Evolutionary conservation across 345 rosid genomes (phyloP).

Genomic region (Hibiscus syriacus): DNA sequence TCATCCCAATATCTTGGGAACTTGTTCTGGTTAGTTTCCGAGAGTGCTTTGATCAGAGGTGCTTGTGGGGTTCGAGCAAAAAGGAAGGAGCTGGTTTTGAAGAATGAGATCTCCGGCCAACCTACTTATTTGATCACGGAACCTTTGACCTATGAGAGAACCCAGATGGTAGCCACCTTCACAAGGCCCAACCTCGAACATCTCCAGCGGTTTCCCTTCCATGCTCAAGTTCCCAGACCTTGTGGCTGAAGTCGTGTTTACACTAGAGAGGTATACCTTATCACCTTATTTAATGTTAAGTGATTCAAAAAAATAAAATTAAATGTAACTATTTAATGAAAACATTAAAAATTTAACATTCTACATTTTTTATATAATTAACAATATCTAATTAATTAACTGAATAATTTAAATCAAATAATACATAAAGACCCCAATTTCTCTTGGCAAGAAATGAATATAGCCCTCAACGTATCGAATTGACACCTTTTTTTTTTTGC

Average conservation of each 20-base stretch:
- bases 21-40: constrained; percentile 29
- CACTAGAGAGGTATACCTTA: background rate
- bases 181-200: constrained; percentile 50
- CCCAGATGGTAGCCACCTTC: constrained; percentile 39
- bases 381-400: too few species aligned
- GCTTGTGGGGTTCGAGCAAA: constrained; percentile 26
- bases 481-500: too few species aligned
- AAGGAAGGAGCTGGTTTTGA: constrained; percentile 46
- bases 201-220: constrained; percentile 20
- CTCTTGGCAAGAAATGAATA: too few species aligned
- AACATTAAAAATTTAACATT: too few species aligned
- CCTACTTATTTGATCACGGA: constrained; percentile 37
- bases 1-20: constrained; percentile 53
- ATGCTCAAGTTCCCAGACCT: background rate
- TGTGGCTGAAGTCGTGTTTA: background rate
- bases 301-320: too few species aligned
- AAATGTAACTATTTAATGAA: too few species aligned
- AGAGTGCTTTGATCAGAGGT: constrained; percentile 28
- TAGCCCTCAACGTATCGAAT: too few species aligned
- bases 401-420: too few species aligned
- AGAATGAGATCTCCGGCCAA: constrained; percentile 40
- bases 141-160: constrained; percentile 42
- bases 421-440: too few species aligned
- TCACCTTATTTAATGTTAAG: too few species aligned
- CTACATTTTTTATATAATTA: too few species aligned